phyloP scores from a whole-genome alignment of 139 green algal species.

The Micromonas commoda region DNA sequence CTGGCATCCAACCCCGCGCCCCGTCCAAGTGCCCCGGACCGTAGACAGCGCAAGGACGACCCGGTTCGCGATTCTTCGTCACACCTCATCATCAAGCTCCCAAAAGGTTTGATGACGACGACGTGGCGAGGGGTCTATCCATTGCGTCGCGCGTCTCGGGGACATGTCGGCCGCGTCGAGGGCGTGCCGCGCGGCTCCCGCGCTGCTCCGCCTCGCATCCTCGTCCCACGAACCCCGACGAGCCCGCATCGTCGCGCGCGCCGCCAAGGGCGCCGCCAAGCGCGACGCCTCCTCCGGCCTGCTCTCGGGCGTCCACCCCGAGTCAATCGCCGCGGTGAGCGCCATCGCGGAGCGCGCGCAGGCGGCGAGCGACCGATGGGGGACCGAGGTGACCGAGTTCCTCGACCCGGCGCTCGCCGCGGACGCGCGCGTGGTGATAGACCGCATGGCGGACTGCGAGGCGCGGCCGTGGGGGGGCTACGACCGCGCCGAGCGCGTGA shows the following conservation, averaged over 20 bases:
- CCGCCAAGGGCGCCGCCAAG: neutral
- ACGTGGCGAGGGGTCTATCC: too few relatives aligned
- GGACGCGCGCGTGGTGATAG: neutral
- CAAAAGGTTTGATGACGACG: too few relatives aligned
- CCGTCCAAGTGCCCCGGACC: too few relatives aligned
- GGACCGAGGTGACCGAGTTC: neutral
- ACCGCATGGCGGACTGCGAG: neutral
- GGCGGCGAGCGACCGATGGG: neutral
- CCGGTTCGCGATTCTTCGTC: too few relatives aligned
- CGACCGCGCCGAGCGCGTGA: neutral
- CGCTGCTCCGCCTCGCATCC: neutral
- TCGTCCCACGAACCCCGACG: neutral
- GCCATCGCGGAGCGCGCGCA: neutral
- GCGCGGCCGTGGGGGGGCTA: neutral
- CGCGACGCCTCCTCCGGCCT: neutral
- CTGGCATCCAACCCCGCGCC: too few relatives aligned
- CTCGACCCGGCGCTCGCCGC: neutral
- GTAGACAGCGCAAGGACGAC: too few relatives aligned
- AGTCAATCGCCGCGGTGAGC: neutral
- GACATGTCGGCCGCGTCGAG: too few relatives aligned
- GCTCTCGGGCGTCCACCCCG: neutral
- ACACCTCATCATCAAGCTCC: too few relatives aligned
- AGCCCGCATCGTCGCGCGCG: neutral
- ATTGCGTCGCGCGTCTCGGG: too few relatives aligned
- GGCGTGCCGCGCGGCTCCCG: too few relatives aligned